Evolutionary conservation across 2,329 filamentous ascomycete genomes (phyloP), one percentile per base, ranked within the genome.

Genomic region (Talaromyces albobiverticillius): DNA sequence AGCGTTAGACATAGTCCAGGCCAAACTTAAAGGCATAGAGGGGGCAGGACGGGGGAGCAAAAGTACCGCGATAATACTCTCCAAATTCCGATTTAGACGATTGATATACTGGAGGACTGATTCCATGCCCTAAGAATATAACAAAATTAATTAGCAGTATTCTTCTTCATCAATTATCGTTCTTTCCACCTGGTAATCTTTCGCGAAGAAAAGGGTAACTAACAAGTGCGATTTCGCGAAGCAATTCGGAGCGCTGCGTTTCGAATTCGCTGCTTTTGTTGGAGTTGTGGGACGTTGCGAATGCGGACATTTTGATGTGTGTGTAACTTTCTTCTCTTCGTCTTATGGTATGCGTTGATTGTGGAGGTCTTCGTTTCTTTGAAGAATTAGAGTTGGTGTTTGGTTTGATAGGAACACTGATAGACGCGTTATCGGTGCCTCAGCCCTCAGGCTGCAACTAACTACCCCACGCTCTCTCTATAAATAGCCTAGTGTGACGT

Each of bases 101-200:
- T 97, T 99, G 72, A 97, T 90, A 66, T 96, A 96, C 64, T 92
- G 89, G 9, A 99, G 86, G 56, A 96, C 91, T 65, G 94, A 86
- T 66, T 97, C 94, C 68, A 99, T 79, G 57, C 79, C 80, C 82
- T 85, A 59, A 11, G 34, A 40, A 9, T 3, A 16, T 34, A 43
- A 11, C 5, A 22, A 29, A 25, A 14, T 46, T 36, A 16, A 14
- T 31, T 38, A 29, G 8, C n/a, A 36, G 26, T 29, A n/a, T n/a
- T n/a, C n/a, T n/a, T n/a, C n/a, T n/a, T n/a, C 2, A 4, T 23
- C 18, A n/a, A 14, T 10, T 26, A 3, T 1, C 20, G 14, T 50
- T 22, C 34, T 38, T 26, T n/a, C 13, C 34, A 6, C 2, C 22
- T 62, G 26, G 5, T 29, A 10, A 29, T 29, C 5, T 29, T 5